Conservation (phyloP, 2,329 filamentous ascomycete genomes). For the Byssothecium circinans region DNA sequence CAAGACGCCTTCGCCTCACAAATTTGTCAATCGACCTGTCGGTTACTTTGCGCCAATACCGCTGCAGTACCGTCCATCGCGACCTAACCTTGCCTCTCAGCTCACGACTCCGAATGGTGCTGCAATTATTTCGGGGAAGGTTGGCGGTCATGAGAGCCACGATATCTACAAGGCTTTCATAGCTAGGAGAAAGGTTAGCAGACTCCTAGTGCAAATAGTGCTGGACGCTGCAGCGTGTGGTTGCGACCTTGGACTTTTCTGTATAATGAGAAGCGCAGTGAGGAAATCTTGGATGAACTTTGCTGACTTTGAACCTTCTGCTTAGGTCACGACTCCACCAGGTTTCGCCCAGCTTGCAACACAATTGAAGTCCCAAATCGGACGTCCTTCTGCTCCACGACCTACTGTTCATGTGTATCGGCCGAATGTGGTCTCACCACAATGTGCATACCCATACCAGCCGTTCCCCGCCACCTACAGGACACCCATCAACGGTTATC, state of each 20-base stretch:
- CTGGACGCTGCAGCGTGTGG: no score
- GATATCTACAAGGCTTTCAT: slow-evolving; percentile 20
- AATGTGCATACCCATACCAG: neutral
- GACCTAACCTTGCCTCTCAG: slow-evolving; percentile 6
- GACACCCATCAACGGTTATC: slow-evolving; percentile 1
- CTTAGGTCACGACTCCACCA: slow-evolving; percentile 3
- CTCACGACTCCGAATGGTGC: slow-evolving; percentile 9
- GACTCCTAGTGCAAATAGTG: no score
- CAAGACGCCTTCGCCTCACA: slow-evolving; percentile 15
- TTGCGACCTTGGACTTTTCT: no score
- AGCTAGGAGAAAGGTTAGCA: slow-evolving; percentile 11
- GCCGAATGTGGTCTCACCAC: neutral
- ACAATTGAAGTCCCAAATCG: neutral
- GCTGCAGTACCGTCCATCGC: slow-evolving; percentile 6
- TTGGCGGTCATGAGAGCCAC: slow-evolving; percentile 17
- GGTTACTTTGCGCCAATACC: slow-evolving; percentile 8
- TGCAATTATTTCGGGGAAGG: slow-evolving; percentile 8
- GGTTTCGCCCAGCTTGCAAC: neutral
- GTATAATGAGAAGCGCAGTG: no score
- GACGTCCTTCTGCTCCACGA: neutral
- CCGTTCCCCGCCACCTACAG: neutral
- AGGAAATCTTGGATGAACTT: no score
- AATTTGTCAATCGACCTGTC: slow-evolving; percentile 13
- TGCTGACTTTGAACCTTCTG: no score
- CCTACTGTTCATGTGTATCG: no score